phyloP scores from a whole-genome alignment of 2,329 filamentous ascomycete species.

The Trichocomaceae sp. region DNA sequence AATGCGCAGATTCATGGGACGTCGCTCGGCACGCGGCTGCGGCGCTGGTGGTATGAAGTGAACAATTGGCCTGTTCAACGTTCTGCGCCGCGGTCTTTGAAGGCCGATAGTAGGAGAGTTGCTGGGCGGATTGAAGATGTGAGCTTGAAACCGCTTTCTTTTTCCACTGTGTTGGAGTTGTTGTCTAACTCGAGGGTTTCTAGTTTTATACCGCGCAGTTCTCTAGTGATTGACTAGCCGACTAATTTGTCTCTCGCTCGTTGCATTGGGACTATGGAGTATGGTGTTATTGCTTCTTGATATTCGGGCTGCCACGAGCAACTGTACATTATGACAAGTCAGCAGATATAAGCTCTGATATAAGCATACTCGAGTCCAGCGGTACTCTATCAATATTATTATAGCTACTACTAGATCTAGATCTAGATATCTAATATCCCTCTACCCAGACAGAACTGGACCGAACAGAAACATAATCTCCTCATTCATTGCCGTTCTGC shows the following conservation, averaged over 20 bases:
- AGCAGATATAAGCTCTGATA: background rate
- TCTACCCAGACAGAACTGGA: background rate
- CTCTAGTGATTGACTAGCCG: conserved; percentile 12
- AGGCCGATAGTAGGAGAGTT: conserved; percentile 6
- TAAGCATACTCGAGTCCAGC: background rate
- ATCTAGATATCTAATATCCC: background rate
- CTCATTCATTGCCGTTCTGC: conserved; percentile 7
- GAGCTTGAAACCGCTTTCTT: conserved; percentile 19
- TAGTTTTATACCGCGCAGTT: conserved; percentile 13
- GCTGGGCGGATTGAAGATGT: conserved; percentile 28
- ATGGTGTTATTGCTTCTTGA: background rate
- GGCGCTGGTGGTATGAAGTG: conserved; percentile 91
- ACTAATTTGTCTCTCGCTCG: background rate
- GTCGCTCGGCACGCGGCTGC: conserved; percentile 65
- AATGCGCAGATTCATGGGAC: conserved; percentile 69
- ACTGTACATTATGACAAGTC: too few relatives aligned
- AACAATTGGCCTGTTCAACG: conserved; percentile 77
- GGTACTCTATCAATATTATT: background rate
- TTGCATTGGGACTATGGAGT: background rate
- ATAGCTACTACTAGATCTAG: background rate
- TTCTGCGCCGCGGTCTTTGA: conserved; percentile 20
- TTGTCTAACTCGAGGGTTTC: background rate
- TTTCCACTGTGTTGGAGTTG: too few relatives aligned
- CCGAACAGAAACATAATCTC: background rate
- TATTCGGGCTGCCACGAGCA: background rate